Percentiles rank a stretch among this genome's conserved stretches.
Conservation (phyloP, 129 eudicot species). For the Arctium minus region DNA sequence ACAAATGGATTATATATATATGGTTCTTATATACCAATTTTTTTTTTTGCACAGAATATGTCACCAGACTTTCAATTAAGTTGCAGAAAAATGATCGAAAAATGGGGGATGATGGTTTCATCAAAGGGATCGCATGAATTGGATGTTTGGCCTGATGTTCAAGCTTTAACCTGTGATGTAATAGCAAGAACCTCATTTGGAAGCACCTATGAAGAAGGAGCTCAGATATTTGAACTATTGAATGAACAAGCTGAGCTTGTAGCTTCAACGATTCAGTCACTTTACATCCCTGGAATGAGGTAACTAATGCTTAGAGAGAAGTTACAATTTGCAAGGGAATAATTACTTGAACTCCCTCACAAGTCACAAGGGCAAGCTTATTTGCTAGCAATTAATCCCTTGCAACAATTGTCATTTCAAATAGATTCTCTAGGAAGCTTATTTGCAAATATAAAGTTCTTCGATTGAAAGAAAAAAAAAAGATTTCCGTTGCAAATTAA, state of each 20-base stretch:
- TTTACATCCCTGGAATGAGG: slow-evolving; percentile 36
- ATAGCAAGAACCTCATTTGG: slow-evolving; percentile 34
- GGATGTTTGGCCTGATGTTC: slow-evolving; percentile 36
- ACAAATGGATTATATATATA: background rate
- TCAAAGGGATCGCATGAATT: slow-evolving; percentile 23
- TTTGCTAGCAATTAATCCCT: too few species aligned
- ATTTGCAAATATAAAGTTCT: too few species aligned
- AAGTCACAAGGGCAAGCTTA: background rate
- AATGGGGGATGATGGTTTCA: slow-evolving; percentile 25
- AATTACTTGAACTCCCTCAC: background rate
- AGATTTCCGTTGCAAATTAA: too few species aligned
- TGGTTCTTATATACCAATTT: background rate
- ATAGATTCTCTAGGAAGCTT: too few species aligned
- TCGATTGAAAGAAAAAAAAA: too few species aligned
- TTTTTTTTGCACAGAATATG: slow-evolving; percentile 20
- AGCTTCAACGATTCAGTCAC: slow-evolving; percentile 8
- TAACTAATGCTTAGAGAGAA: background rate
- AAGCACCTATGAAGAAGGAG: slow-evolving; percentile 32
- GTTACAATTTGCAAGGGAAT: too few species aligned
- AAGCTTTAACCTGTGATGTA: slow-evolving; percentile 25
- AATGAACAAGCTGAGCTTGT: slow-evolving; percentile 25
- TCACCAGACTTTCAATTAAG: slow-evolving; percentile 25
- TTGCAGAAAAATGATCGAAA: slow-evolving; percentile 15
- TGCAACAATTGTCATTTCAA: too few species aligned
- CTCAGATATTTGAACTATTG: slow-evolving; percentile 26